Percentiles rank a stretch among this genome's conserved stretches.
These are phyloP conservation scores for Microcera coccophila DNA, from an alignment of 2,329 filamentous ascomycete genomes.

Conservation along the genomic window DNA sequence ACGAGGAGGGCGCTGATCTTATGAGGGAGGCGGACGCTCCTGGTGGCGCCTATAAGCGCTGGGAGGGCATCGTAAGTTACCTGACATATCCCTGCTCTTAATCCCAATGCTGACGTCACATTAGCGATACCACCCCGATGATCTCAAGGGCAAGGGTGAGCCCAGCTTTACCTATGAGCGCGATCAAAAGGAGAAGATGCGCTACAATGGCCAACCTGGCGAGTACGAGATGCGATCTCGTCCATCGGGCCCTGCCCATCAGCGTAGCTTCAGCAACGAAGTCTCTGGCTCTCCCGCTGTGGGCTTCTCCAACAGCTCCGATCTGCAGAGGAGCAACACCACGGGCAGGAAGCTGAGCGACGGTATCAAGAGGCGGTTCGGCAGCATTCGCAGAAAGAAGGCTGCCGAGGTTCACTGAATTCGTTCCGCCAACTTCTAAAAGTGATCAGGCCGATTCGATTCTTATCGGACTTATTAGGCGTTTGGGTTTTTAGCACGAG, in stretches of 20 bases:
- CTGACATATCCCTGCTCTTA: not conserved
- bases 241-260: constrained; percentile 34
- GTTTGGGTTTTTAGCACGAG: too few species aligned
- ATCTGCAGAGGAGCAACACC: constrained; percentile 37
- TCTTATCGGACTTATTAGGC: too few species aligned
- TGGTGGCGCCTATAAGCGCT: constrained; percentile 76
- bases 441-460: not conserved
- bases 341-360: constrained; percentile 45
- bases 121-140: constrained; percentile 67
- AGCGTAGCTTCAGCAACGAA: constrained; percentile 44
- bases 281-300: constrained; percentile 24
- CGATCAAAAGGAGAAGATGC: constrained; percentile 57
- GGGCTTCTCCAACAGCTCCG: constrained; percentile 20
- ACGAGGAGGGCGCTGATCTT: constrained; percentile 82
- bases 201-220: constrained; percentile 31
- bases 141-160: constrained; percentile 80
- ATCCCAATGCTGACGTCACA: constrained; percentile 3
- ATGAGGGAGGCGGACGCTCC: constrained; percentile 67
- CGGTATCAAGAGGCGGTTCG: constrained; percentile 52
- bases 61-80: constrained; percentile 65
- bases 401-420: constrained; percentile 13
- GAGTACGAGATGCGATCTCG: constrained; percentile 49
- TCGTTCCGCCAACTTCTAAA: too few species aligned
- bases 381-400: constrained; percentile 48
- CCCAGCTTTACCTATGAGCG: constrained; percentile 69